Evolutionary conservation across 208 protist species (phyloP), one percentile per base, ranked within the genome.

Genomic region (Blastocrithidia nonstop): DNA sequence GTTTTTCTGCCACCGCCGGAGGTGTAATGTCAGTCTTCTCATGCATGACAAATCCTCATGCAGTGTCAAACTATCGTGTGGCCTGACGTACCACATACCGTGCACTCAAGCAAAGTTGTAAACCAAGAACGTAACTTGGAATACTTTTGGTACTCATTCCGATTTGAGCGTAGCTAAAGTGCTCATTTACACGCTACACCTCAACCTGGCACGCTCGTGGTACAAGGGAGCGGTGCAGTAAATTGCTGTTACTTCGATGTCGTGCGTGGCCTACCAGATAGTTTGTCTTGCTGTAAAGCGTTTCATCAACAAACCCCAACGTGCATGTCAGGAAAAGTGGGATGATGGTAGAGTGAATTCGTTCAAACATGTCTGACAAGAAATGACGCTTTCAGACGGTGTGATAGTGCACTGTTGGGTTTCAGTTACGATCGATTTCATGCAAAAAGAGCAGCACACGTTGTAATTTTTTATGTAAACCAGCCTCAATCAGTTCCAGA

Each of bases 41-140:
- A 45, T 76, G 61, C 83, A 88, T 88, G 33, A 50, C 56, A 60
- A 93, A 93, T 9, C 73, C 73, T 79, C 83, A 93, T n/a, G 22
- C 24, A 6, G 50, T 43, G 47, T 93, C 66, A 37, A 62, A 73
- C 6, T 71, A 72, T 6, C 45, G 20, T 0, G 60, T 81, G 15
- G 59, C 81, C 42, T 88, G 66, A 4, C 51, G 58, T 44, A 93
- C 50, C 9, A 88, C 50, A 57, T 78, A 93, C 20, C 83, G 74
- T 21, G 83, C 58, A 6, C 73, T 77, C 72, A 88, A 77, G 57
- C 83, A 93, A 2, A 93, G 28, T 61, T 93, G 83, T 43, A 77
- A 39, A 0, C 83, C 83, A 16, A 87, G 61, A 0, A 88, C 40
- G 4, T 57, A 20, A 51, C 78, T 93, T 1, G 69, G 63, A 4